Evolutionary conservation across 768 basidiomycete species (phyloP).

Genomic region (Kwoniella sp.): DNA sequence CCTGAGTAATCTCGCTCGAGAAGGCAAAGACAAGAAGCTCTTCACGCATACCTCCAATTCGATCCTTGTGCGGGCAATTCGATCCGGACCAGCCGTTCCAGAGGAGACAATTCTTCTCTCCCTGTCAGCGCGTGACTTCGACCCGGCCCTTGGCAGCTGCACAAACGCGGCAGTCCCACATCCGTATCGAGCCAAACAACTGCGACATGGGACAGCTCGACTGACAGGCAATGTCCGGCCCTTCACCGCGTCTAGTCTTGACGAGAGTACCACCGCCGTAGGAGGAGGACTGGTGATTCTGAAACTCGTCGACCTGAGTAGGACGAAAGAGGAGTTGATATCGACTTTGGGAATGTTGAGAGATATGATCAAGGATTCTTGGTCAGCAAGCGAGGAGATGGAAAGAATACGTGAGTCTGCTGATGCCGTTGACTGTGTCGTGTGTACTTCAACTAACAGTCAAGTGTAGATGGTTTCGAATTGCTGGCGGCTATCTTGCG

Average conservation of each 20-base stretch:
- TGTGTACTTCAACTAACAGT: background rate
- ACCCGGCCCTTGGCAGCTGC: constrained; percentile 14
- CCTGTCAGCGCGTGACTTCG: constrained; percentile 34
- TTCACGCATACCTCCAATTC: constrained; percentile 45
- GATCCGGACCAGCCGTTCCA: constrained; percentile 40
- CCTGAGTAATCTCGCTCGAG: constrained; percentile 41
- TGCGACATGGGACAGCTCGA: constrained; percentile 32
- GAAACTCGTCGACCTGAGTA: constrained; percentile 73
- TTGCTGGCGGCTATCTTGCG: constrained; percentile 74
- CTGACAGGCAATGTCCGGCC: constrained; percentile 37
- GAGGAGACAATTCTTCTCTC: constrained; percentile 51
- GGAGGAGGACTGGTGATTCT: constrained; percentile 78
- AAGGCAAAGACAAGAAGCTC: constrained; percentile 35
- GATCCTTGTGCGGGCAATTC: constrained; percentile 50
- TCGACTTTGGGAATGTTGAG: constrained; percentile 70
- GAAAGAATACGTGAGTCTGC: constrained; percentile 73
- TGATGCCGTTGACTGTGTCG: background rate
- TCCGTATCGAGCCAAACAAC: constrained; percentile 31
- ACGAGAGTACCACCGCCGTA: constrained; percentile 75
- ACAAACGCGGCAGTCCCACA: constrained; percentile 45
- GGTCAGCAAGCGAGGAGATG: constrained; percentile 95
- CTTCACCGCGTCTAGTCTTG: constrained; percentile 58
- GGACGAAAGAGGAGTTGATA: constrained; percentile 76
- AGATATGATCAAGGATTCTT: constrained; percentile 77
- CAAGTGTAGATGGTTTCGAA: constrained; percentile 77